Evolutionary conservation across 345 rosid species (phyloP).

Genomic region (Psidium guajava): DNA sequence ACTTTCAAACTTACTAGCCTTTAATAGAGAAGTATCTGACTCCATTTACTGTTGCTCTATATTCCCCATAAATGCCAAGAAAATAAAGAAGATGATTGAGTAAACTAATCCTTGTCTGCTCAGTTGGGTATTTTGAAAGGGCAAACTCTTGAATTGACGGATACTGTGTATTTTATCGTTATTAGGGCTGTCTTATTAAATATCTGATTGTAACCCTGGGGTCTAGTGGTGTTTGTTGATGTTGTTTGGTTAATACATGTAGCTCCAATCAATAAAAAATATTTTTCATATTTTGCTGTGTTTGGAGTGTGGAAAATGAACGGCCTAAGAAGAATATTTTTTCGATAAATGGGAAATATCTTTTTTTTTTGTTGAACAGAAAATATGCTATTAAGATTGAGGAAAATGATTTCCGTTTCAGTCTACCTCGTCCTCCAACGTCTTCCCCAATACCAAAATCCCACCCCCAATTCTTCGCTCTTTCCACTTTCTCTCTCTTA

Average conservation of each 20-base stretch:
- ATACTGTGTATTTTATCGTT: neutral
- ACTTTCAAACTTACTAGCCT: neutral
- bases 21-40: neutral
- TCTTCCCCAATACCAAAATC: no score
- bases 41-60: neutral
- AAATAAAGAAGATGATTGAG: neutral
- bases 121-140: neutral
- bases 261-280: conserved; percentile 18
- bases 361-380: no score
- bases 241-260: conserved; percentile 2
- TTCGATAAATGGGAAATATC: no score
- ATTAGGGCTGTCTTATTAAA: neutral
- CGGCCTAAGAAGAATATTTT: no score
- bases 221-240: neutral
- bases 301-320: no score
- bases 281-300: no score
- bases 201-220: neutral
- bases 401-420: no score
- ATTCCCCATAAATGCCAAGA: neutral
- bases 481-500: no score
- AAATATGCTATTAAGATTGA: no score
- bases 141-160: neutral
- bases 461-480: no score
- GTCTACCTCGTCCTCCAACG: no score
- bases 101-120: neutral